Evolutionary conservation across 1,284 basidiomycete genomes (phyloP).

Genomic region (Boletus smithii): DNA sequence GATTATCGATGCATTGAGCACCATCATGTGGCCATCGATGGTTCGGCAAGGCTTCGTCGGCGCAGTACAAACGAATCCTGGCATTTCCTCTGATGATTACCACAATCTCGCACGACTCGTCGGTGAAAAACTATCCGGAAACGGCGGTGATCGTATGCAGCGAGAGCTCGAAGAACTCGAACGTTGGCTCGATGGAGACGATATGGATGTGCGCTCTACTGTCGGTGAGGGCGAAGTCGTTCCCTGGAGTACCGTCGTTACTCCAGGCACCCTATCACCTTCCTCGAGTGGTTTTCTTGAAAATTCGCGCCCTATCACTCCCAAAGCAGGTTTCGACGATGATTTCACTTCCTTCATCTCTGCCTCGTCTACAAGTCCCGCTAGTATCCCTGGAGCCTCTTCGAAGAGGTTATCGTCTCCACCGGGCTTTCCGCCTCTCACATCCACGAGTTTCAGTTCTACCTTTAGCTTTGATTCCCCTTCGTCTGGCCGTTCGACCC

Average conservation of each 20-base stretch:
- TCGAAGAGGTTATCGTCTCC: constrained; percentile 13
- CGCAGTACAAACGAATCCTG: background rate
- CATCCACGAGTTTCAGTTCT: constrained; percentile 21
- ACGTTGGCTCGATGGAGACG: constrained; percentile 57
- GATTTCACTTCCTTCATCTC: constrained; percentile 74
- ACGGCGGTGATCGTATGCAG: constrained; percentile 36
- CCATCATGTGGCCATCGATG: constrained; percentile 84
- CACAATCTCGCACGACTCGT: constrained; percentile 23
- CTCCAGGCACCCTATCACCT: constrained; percentile 29
- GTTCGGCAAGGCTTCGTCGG: constrained; percentile 22
- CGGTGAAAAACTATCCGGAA: constrained; percentile 19
- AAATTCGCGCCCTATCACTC: constrained; percentile 22
- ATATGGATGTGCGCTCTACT: constrained; percentile 18
- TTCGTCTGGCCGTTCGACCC: constrained; percentile 24
- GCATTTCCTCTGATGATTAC: constrained; percentile 19
- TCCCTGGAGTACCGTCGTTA: constrained; percentile 30
- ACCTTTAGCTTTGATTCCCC: constrained; percentile 26
- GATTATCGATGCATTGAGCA: constrained; percentile 72
- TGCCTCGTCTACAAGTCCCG: constrained; percentile 38
- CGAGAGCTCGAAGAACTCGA: constrained; percentile 57
- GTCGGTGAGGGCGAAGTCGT: constrained; percentile 11
- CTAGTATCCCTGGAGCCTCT: constrained; percentile 1
- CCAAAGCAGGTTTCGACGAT: constrained; percentile 60
- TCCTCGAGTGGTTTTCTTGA: constrained; percentile 20
- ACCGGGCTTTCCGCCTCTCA: constrained; percentile 6